Evolutionary conservation across 257 asterid genomes (phyloP).

Genomic region (Leonotis leonurus): DNA sequence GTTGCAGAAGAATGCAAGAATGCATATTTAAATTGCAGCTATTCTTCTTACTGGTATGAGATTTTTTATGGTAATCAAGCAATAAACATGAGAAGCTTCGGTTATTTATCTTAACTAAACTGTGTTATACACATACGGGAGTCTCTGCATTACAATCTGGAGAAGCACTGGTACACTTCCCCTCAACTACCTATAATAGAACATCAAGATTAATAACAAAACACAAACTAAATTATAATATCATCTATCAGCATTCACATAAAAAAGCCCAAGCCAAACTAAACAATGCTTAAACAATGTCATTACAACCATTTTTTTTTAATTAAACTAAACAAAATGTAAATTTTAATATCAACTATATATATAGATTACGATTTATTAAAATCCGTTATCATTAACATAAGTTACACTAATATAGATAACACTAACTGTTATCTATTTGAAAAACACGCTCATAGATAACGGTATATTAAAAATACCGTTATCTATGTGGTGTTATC

Average conservation of each 20-base stretch:
- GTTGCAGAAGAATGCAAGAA: background rate
- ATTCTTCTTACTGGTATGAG: background rate
- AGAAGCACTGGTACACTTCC: conserved; percentile 26
- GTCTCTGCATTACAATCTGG: conserved; percentile 23
- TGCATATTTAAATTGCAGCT: background rate
- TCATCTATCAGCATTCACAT: background rate
- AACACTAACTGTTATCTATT: too few species aligned
- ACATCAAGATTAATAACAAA: background rate
- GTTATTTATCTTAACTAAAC: background rate
- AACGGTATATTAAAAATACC: too few species aligned
- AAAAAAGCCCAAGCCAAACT: background rate
- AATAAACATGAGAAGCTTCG: conserved; percentile 4
- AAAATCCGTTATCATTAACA: too few species aligned
- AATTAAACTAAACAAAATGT: too few species aligned
- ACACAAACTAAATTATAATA: background rate
- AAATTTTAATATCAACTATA: too few species aligned
- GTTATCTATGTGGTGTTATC: too few species aligned
- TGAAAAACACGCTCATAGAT: too few species aligned
- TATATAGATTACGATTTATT: too few species aligned
- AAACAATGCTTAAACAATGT: too few species aligned
- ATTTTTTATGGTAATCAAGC: background rate
- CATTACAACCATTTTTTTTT: too few species aligned
- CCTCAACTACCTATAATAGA: conserved; percentile 23
- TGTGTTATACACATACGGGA: conserved; percentile 21
- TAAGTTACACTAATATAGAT: too few species aligned